These are phyloP conservation scores for Venturia nashicola DNA, from an alignment of 2,329 filamentous ascomycete species.

Conservation along the genomic window DNA sequence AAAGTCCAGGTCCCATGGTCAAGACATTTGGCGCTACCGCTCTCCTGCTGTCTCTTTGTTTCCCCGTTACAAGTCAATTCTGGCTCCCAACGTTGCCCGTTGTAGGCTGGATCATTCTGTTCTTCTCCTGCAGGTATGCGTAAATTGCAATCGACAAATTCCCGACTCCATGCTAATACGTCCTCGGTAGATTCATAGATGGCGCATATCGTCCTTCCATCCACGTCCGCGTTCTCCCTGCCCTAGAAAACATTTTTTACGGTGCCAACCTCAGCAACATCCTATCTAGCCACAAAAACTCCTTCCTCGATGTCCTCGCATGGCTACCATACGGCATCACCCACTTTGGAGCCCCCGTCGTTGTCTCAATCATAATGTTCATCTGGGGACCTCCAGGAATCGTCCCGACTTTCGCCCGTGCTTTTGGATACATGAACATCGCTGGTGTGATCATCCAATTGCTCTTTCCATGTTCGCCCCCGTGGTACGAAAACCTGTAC, in stretches of 20 bases:
- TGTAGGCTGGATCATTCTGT: constrained; percentile 77
- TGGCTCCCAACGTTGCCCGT: constrained; percentile 79
- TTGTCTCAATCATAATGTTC: constrained; percentile 71
- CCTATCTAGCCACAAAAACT: constrained; percentile 76
- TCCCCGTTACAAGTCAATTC: constrained; percentile 82
- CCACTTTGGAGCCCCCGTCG: constrained; percentile 76
- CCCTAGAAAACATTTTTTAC: constrained; percentile 91
- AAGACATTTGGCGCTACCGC: constrained; percentile 62
- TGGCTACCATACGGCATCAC: constrained; percentile 90
- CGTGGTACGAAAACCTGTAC: constrained; percentile 93
- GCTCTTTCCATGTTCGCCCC: constrained; percentile 83
- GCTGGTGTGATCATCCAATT: constrained; percentile 79
- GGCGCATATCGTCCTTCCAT: constrained; percentile 82
- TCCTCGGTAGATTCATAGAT: constrained; percentile 62
- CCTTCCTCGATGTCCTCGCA: constrained; percentile 72
- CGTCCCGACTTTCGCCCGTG: constrained; percentile 69
- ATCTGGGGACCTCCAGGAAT: constrained; percentile 80
- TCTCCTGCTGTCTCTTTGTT: constrained; percentile 57
- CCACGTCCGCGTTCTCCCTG: constrained; percentile 88
- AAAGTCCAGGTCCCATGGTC: constrained; percentile 60
- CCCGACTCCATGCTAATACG: constrained; percentile 7
- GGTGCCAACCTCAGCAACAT: constrained; percentile 94
- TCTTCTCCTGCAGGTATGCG: constrained; percentile 75
- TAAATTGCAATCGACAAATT: neutral
- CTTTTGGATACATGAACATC: constrained; percentile 89